Percentiles rank a stretch among this genome's conserved stretches.
Evolutionary conservation across 345 rosid species (phyloP).

Genomic region (Eucalyptus guilfoylei): DNA sequence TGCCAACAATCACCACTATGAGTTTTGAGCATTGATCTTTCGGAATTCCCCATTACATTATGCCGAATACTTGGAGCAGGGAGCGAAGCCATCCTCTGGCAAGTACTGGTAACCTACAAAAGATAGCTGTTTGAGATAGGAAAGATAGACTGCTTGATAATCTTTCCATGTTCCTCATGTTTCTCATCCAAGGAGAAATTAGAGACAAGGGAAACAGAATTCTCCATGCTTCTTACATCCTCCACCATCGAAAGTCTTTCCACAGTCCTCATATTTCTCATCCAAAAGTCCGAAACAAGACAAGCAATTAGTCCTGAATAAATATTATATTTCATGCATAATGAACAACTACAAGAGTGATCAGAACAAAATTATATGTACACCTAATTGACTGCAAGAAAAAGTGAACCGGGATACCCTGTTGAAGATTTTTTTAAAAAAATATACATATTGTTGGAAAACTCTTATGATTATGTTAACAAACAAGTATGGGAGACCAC

Average conservation of each 20-base stretch:
- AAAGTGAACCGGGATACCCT: neutral
- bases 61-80: too few species aligned
- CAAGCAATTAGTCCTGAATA: neutral
- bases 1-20: too few species aligned
- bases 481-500: neutral
- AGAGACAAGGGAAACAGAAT: neutral
- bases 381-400: neutral
- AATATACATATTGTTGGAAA: too few species aligned
- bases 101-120: too few species aligned
- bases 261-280: neutral
- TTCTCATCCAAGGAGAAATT: neutral
- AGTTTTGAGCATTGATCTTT: too few species aligned
- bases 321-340: neutral
- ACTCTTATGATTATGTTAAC: neutral
- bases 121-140: neutral
- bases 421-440: neutral
- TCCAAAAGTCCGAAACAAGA: neutral
- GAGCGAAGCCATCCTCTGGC: too few species aligned
- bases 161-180: neutral
- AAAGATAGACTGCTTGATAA: neutral
- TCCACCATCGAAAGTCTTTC: neutral
- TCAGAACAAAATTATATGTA: neutral
- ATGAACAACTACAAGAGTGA: neutral
- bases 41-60: too few species aligned
- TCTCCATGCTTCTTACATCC: neutral